phyloP scores from a whole-genome alignment of 2,329 filamentous ascomycete genomes.

The Blumeriella jaapii region DNA sequence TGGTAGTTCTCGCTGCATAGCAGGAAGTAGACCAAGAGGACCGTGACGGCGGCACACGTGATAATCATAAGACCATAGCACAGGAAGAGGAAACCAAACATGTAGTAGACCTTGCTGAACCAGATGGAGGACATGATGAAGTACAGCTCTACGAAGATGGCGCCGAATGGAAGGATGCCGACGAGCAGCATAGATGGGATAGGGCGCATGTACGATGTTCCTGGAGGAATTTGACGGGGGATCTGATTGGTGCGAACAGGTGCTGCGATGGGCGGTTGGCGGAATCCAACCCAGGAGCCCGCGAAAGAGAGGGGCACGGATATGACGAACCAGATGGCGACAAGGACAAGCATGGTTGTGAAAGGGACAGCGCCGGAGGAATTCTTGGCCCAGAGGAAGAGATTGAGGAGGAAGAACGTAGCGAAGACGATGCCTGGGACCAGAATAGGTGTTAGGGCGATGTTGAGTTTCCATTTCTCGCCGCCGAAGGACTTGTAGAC shows the following conservation, averaged over 20 bases:
- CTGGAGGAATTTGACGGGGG: conserved; percentile 84
- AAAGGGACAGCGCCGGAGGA: conserved; percentile 93
- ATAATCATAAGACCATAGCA: conserved; percentile 97
- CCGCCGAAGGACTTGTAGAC: conserved; percentile 93
- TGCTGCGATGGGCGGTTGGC: conserved; percentile 55
- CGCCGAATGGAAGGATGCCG: conserved; percentile 85
- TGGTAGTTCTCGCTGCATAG: conserved; percentile 96
- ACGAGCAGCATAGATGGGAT: conserved; percentile 86
- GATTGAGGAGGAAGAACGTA: conserved; percentile 84
- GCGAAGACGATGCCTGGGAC: conserved; percentile 79
- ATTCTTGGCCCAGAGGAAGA: conserved; percentile 89
- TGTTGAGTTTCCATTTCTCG: conserved; percentile 90
- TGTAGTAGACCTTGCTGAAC: conserved; percentile 99
- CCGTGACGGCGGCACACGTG: conserved; percentile 82
- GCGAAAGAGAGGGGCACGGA: conserved; percentile 82
- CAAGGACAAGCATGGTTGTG: conserved; percentile 87
- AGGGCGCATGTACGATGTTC: conserved; percentile 70
- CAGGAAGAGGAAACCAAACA: conserved; percentile 98
- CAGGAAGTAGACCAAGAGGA: conserved; percentile 91
- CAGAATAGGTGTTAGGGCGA: conserved; percentile 73
- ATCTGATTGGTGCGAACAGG: conserved; percentile 97
- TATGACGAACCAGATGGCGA: conserved; percentile 94
- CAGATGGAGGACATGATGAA: conserved; percentile 99
- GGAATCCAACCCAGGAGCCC: conserved; percentile 91
- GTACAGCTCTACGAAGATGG: conserved; percentile 96